Evolutionary conservation across 441 rosid genomes (phyloP), one percentile per base, ranked within the genome.

Genomic region (Raphanus hybrid): DNA sequence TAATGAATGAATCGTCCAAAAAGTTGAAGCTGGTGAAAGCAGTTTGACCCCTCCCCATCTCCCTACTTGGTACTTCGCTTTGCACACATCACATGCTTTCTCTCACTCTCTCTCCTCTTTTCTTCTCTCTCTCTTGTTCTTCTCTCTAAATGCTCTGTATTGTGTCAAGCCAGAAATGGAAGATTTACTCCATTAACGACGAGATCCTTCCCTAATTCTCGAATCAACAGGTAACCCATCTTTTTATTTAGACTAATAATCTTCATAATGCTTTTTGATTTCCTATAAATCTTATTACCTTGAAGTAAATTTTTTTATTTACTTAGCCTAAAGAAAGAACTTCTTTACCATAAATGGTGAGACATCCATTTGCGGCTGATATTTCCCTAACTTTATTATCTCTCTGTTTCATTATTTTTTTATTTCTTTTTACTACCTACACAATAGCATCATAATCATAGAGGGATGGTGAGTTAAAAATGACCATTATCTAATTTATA

Each of bases 121-220:
- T 34, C 6, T 15, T 27, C 5, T 29, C 58, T 68, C 58, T 58
- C 70, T 62, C 64, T 45, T 16, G 27, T 8, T 59, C 70, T 71
- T 54, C 26, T 23, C 14, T 48, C 70, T 71, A 52, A 60, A 27
- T 45, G 27, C 12, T 43, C 37, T 45, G 59, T 74, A 10, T 41
- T 39, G 50, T 75, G 64, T 15, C 12, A 55, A 70, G 37, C 20
- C 61, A 16, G 29, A 64, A 29, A 66, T 65, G 71, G 34, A 69
- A 80, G 65, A 62, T 73, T 64, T 63, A 3, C 9, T 54, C 61
- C 67, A n/a, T 71, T 71, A 52, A 67, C 76, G 55, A 10, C 62
- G 23, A 72, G 81, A 77, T 71, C 81, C 37, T 77, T 72, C 41
- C 5, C 23, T 79, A 14, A 20, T 69, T 68, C 32, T 52, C 54